Percentiles rank a stretch among this genome's conserved stretches.
Evolutionary conservation across 345 rosid genomes (phyloP).

Genomic region (Camelina neglecta): DNA sequence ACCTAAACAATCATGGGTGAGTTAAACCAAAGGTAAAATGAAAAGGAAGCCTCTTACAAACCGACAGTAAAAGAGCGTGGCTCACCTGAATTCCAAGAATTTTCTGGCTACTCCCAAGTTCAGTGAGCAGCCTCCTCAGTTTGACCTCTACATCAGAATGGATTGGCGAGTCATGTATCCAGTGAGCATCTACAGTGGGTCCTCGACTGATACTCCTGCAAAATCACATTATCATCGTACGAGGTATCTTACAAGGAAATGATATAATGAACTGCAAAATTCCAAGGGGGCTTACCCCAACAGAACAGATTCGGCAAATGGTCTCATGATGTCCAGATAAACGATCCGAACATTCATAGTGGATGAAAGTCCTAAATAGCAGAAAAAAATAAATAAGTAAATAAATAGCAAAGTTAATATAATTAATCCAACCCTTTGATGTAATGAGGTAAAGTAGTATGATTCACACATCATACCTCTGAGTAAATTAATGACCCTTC

Average conservation of each 20-base stretch:
- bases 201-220: constrained; percentile 66
- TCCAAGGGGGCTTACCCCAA: constrained; percentile 65
- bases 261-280: constrained; percentile 33
- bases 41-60: constrained; percentile 14
- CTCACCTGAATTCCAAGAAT: constrained; percentile 93
- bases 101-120: constrained; percentile 76
- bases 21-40: constrained; percentile 12
- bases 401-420: constrained; percentile 19
- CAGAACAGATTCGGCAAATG: constrained; percentile 93
- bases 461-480: constrained; percentile 65
- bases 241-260: constrained; percentile 25
- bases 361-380: constrained; percentile 80
- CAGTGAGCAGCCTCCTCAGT: constrained; percentile 74
- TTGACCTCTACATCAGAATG: constrained; percentile 86
- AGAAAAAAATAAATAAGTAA: constrained; percentile 2
- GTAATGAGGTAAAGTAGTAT: constrained; percentile 34
- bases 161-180: constrained; percentile 71
- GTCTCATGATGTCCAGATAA: constrained; percentile 94
- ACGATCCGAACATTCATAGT: constrained; percentile 77
- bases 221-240: constrained; percentile 38
- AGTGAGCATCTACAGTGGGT: constrained; percentile 63
- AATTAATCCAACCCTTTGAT: constrained; percentile 12
- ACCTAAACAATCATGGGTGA: constrained; percentile 54
- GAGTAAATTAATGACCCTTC: constrained; percentile 89
- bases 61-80: constrained; percentile 18